Base-by-base conservation (phyloP, 2,329 filamentous ascomycete species). In the Alternaria atra region DNA sequence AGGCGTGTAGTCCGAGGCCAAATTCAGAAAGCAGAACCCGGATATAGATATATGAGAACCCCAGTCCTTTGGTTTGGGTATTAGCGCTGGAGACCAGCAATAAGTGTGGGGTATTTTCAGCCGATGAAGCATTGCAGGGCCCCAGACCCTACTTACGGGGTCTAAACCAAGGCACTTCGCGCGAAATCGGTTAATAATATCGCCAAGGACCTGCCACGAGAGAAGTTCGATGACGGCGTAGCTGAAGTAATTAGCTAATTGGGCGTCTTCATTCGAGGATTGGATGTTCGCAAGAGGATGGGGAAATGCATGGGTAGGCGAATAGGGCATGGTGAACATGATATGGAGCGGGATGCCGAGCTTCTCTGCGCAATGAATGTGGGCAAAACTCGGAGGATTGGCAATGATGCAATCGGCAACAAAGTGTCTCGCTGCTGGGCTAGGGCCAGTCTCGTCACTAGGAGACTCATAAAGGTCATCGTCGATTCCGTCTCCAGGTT, bases 361-460 rank as follows among this genome's bases (percentile, higher is more conserved):
- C 73, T 89, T 89, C 78, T 92, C 88, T 0, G 90, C 90, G 61
- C 89, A 85, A 70, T 92, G 90, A 3, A 92, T 83, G 71, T 92
- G 90, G 0, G 89, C 90, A 76, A 92, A 92, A 70, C 89, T 91
- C 0, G 90, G 90, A 1, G 90, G 90, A 61, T 93, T 93, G 2
- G 90, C 90, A 67, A 93, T 91, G 65, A 93, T 92, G 90, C 63
- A 66, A 77, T 92, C 91, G 0, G 92, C 92, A 42, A 96, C 88
- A 73, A 97, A 97, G 1, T 91, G 91, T 15, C 4, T n/a, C 34
- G 29, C 29, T 48, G 46, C 5, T 15, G 46, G 10, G 15, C 34
- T n/a, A 2, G 17, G 12, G 23, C 7, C 27, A 23, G 13, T 2
- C 12, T 43, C 17, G 5, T 53, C 43, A n/a, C 7, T 27, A 15